Evolutionary conservation across 2,329 filamentous ascomycete species (phyloP).

Genomic region (Scedosporium minutisporum): DNA sequence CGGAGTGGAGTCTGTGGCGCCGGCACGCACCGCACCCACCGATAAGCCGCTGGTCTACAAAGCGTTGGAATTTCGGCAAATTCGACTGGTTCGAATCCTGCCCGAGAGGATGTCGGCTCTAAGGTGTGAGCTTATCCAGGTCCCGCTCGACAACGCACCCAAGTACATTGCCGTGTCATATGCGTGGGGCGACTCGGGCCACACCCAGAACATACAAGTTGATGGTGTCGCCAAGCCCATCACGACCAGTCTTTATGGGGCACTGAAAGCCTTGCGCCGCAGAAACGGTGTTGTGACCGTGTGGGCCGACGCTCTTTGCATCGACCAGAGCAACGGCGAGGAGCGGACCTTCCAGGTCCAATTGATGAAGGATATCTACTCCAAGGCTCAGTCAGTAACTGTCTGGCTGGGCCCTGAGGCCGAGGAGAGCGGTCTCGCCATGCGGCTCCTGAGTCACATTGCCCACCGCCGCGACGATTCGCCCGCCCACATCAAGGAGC

Average conservation of each 20-base stretch:
- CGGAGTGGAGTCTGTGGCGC: neutral
- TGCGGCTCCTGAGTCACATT: slow-evolving; percentile 9
- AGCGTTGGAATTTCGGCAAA: neutral
- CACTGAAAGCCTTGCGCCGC: slow-evolving; percentile 12
- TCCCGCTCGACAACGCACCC: slow-evolving; percentile 10
- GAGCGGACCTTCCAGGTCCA: slow-evolving; percentile 6
- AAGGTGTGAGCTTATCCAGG: slow-evolving; percentile 10
- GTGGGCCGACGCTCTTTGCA: slow-evolving; percentile 14
- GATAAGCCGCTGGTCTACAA: neutral
- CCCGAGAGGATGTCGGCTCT: slow-evolving; percentile 10
- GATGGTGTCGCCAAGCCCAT: slow-evolving; percentile 10
- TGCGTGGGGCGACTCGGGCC: slow-evolving; percentile 20
- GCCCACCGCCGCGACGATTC: neutral
- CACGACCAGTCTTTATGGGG: slow-evolving; percentile 13
- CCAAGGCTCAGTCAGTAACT: slow-evolving; percentile 10
- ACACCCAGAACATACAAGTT: slow-evolving; percentile 10
- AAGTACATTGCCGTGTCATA: slow-evolving; percentile 22
- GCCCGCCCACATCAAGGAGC: slow-evolving; percentile 1
- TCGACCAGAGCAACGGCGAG: slow-evolving; percentile 5
- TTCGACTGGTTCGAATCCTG: slow-evolving; percentile 11
- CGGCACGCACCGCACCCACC: neutral
- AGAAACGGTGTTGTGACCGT: slow-evolving; percentile 8
- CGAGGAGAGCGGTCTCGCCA: slow-evolving; percentile 10
- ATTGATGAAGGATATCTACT: slow-evolving; percentile 11
- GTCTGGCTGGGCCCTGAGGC: slow-evolving; percentile 14